Percentiles rank a stretch among this genome's conserved stretches.
phyloP scores from a whole-genome alignment of 1,284 basidiomycete species.

The Leccinum olivaceoglutinosum region DNA sequence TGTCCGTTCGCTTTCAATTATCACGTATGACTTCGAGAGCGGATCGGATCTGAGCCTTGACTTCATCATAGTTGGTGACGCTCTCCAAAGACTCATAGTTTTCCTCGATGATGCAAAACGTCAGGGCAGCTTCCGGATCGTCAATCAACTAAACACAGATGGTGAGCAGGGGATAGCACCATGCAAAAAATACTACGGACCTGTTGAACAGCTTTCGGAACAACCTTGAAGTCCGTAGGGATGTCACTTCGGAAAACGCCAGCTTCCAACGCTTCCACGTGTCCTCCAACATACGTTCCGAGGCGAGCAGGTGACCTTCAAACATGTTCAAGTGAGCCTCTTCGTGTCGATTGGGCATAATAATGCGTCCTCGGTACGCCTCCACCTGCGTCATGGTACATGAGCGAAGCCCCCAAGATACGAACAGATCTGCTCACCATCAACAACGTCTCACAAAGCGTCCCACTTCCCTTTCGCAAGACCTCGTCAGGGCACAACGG shows the following conservation, averaged over 20 bases:
- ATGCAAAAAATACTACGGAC: constrained; percentile 36
- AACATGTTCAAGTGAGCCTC: constrained; percentile 91
- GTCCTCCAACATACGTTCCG: constrained; percentile 98
- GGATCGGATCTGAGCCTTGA: constrained; percentile 74
- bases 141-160: constrained; percentile 70
- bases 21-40: constrained; percentile 90
- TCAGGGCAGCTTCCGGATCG: constrained; percentile 88
- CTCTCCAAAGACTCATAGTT: constrained; percentile 76
- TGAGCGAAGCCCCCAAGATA: constrained; percentile 3
- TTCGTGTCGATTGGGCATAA: constrained; percentile 98
- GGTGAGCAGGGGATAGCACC: constrained; percentile 3
- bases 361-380: constrained; percentile 87
- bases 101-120: constrained; percentile 89
- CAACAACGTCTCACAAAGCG: constrained; percentile 93
- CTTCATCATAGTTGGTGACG: constrained; percentile 94
- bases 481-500: constrained; percentile 97
- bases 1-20: constrained; percentile 83
- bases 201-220: constrained; percentile 82
- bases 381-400: constrained; percentile 66
- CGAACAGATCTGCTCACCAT: constrained; percentile 64
- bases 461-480: constrained; percentile 92
- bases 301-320: constrained; percentile 92
- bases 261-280: constrained; percentile 97
- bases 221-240: constrained; percentile 91
- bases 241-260: constrained; percentile 99